Evolutionary conservation across 2,329 filamentous ascomycete species (phyloP).

Genomic region (Colletotrichum gigasporum): DNA sequence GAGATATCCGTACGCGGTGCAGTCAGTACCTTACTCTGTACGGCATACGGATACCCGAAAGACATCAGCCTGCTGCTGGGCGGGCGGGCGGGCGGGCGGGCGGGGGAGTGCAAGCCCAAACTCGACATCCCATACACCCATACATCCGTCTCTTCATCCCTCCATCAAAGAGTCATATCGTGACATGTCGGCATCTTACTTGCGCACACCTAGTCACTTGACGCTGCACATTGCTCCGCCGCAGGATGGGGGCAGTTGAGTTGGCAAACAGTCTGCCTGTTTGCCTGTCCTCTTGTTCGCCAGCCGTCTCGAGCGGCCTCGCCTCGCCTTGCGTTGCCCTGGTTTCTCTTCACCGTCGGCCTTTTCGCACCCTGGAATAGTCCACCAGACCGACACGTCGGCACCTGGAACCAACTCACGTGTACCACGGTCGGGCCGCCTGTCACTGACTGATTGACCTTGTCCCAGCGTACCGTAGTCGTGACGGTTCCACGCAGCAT

Average conservation of each 20-base stretch:
- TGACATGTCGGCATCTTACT: conserved; percentile 32
- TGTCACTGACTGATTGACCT: conserved; percentile 18
- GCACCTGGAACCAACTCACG: conserved; percentile 10
- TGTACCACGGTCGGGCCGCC: conserved; percentile 2
- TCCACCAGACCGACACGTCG: conserved; percentile 12
- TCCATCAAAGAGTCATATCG: conserved; percentile 26
- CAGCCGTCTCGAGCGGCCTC: neutral
- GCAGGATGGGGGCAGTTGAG: conserved; percentile 25
- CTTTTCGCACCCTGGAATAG: neutral
- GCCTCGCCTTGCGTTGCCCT: conserved; percentile 7
- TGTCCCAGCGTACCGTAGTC: conserved; percentile 5
- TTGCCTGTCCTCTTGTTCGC: conserved; percentile 17
- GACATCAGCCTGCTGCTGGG: conserved; percentile 2
- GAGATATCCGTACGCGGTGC: too few relatives aligned
- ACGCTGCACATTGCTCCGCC: conserved; percentile 29
- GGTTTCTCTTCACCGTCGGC: conserved; percentile 8
- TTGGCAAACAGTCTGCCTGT: conserved; percentile 28
- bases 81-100: too few relatives aligned
- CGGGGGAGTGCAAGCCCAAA: conserved; percentile 21
- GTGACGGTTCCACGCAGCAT: conserved; percentile 20
- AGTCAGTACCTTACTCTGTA: too few relatives aligned
- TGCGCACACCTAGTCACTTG: conserved; percentile 27
- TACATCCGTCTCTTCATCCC: neutral
- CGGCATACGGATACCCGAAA: conserved; percentile 14
- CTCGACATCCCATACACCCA: conserved; percentile 5